phyloP scores from a whole-genome alignment of 208 protist genomes.

The Trypanosoma brucei region DNA sequence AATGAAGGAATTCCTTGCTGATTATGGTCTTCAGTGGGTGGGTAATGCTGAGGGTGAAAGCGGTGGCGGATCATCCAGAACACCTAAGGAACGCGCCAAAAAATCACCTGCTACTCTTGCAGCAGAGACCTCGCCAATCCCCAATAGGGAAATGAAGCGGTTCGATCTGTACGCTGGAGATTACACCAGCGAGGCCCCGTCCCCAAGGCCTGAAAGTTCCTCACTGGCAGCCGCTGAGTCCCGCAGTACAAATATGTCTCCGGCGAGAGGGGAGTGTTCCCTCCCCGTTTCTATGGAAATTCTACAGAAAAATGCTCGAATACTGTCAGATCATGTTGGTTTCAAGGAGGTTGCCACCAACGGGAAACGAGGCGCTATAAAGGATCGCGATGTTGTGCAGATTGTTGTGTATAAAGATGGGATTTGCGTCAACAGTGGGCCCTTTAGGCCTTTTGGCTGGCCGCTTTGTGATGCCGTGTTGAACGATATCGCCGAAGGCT shows the following conservation, averaged over 20 bases:
- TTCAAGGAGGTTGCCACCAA: constrained; percentile 58
- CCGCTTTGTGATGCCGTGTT: constrained; percentile 84
- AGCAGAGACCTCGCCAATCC: constrained; percentile 4
- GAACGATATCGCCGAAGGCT: constrained; percentile 88
- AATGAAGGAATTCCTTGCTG: constrained; percentile 36
- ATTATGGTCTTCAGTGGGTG: constrained; percentile 46
- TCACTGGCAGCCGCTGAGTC: not conserved
- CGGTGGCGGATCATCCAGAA: not conserved
- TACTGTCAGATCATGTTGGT: constrained; percentile 84
- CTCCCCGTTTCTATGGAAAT: constrained; percentile 51
- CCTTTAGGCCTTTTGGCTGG: constrained; percentile 87
- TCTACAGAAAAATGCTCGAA: constrained; percentile 65
- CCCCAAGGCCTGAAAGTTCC: constrained; percentile 3
- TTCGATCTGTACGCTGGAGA: constrained; percentile 53
- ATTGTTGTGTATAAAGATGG: constrained; percentile 87
- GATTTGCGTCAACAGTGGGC: constrained; percentile 84
- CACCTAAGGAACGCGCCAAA: not conserved
- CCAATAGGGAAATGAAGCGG: not conserved
- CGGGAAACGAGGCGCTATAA: constrained; percentile 58
- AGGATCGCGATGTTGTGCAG: constrained; percentile 70
- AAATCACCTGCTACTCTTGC: constrained; percentile 1
- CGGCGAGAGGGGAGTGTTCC: not conserved
- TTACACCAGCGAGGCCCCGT: constrained; percentile 14
- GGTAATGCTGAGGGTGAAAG: constrained; percentile 5
- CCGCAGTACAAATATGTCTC: not conserved